These are phyloP conservation scores for Lactarius pseudohatsudake DNA, from an alignment of 768 basidiomycete species.

Conservation along the genomic window DNA sequence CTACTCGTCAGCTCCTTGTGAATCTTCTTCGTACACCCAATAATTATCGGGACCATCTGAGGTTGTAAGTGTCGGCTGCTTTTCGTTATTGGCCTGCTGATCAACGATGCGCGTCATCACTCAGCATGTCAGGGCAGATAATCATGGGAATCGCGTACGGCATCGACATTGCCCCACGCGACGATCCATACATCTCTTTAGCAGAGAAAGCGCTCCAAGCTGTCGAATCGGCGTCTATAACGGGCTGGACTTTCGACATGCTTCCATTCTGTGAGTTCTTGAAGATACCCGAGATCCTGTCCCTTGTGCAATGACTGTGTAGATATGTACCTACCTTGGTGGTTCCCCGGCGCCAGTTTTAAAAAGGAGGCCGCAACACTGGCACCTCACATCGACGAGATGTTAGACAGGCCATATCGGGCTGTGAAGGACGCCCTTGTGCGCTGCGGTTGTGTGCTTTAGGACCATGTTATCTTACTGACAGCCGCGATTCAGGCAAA, in stretches of 20 bases:
- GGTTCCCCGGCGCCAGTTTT: constrained; percentile 35
- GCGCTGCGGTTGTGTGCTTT: not conserved
- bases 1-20: constrained; percentile 1
- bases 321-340: constrained; percentile 33
- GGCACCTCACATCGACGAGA: constrained; percentile 25
- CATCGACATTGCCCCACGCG: constrained; percentile 18
- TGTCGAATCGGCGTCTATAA: constrained; percentile 28
- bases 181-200: constrained; percentile 11
- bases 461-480: not conserved
- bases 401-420: constrained; percentile 30
- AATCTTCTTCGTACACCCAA: constrained; percentile 8
- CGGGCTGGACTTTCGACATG: constrained; percentile 32
- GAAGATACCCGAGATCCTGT: not conserved
- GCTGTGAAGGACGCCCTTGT: constrained; percentile 27
- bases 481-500: constrained; percentile 6
- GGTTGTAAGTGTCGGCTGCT: constrained; percentile 1
- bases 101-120: not conserved
- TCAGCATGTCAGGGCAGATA: constrained; percentile 26
- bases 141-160: constrained; percentile 33
- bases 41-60: constrained; percentile 5
- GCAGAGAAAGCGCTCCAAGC: constrained; percentile 19
- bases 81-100: too few species aligned
- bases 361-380: constrained; percentile 18
- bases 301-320: constrained; percentile 1
- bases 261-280: constrained; percentile 33